phyloP scores from a whole-genome alignment of 192 early-diverging fungal species.

The Mortierella alpina region DNA sequence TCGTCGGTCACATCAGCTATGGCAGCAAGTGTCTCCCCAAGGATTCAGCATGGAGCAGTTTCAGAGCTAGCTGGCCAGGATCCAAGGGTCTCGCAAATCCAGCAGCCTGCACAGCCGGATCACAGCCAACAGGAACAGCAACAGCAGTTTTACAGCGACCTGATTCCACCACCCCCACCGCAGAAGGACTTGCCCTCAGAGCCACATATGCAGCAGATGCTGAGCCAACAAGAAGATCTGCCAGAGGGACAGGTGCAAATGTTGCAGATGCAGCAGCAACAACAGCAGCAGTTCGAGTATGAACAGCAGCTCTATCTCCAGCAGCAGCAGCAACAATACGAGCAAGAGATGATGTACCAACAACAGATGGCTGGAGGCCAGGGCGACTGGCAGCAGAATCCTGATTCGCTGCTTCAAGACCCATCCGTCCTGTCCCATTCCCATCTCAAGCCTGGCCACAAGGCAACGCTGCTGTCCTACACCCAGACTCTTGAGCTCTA shows the following conservation, averaged over 20 bases:
- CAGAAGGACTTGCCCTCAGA: slow-evolving; percentile 3
- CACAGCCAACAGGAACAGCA: slow-evolving; percentile 10
- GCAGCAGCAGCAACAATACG: slow-evolving; percentile 34
- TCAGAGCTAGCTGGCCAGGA: slow-evolving; percentile 4
- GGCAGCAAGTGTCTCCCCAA: slow-evolving; percentile 44
- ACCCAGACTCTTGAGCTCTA: slow-evolving; percentile 68
- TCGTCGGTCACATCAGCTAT: slow-evolving; percentile 1
- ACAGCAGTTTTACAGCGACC: slow-evolving; percentile 6
- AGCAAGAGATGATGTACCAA: slow-evolving; percentile 40
- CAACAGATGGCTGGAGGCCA: slow-evolving; percentile 31
- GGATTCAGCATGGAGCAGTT: slow-evolving; percentile 23
- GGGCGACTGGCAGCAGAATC: slow-evolving; percentile 28
- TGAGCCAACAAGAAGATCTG: slow-evolving; percentile 7
- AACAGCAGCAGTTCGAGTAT: slow-evolving; percentile 33
- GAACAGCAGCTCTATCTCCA: slow-evolving; percentile 32
- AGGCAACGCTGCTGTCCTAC: slow-evolving; percentile 65
- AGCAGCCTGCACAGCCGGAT: background rate
- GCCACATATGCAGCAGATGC: slow-evolving; percentile 4
- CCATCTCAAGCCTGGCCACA: slow-evolving; percentile 69
- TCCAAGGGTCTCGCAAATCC: slow-evolving; percentile 1
- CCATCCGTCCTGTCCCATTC: slow-evolving; percentile 58
- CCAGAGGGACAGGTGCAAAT: background rate
- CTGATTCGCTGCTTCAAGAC: slow-evolving; percentile 11
- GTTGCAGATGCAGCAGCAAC: slow-evolving; percentile 18
- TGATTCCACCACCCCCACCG: background rate